Evolutionary conservation across 345 rosid species (phyloP), one percentile per base, ranked within the genome.

Genomic region (Barbarea vulgaris): DNA sequence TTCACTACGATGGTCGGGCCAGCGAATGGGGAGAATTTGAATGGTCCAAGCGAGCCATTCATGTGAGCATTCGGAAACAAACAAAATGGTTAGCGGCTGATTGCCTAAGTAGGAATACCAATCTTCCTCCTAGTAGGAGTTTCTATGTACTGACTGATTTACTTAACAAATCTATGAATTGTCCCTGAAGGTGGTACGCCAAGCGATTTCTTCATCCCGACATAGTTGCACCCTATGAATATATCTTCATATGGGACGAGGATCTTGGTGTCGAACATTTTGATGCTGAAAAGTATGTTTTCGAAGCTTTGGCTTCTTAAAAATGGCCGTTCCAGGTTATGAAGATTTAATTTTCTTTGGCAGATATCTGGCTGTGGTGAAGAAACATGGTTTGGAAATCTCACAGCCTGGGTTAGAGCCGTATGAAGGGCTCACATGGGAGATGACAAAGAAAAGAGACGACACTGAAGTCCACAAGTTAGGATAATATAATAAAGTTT

Each of bases 191-290:
- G 98, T 95, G 99, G 99, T 92, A 85, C 47, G 94, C 94, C 10
- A 95, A 95, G 79, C 89, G 99, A n/a, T 92, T 95, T 84, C 86
- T 95, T 64, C 99, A 92, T 79, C 99, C 99, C 3, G 93, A 89
- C 78, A 84, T 95, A 70, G 86, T 92, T 69, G 85, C 94, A 7
- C 78, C 93, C 8, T 95, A 90, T 75, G 99, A 95, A 10, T 92
- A 95, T 80, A 87, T 95, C 55, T 95, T 95, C 64, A 73, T 95
- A 39, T 95, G 97, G 99, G 99, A 95, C 37, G 97, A 95, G 78
- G 99, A 95, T 89, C 94, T 95, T 58, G 98, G 99, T 12, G 79
- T 92, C 63, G 96, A 92, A 51, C 70, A 92, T 82, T 95, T 92
- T 62, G 81, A 92, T 73, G 85, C 91, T 0, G 99, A 90, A 56